phyloP scores from a whole-genome alignment of 2,329 filamentous ascomycete genomes.

The Keithomyces neogunnii region DNA sequence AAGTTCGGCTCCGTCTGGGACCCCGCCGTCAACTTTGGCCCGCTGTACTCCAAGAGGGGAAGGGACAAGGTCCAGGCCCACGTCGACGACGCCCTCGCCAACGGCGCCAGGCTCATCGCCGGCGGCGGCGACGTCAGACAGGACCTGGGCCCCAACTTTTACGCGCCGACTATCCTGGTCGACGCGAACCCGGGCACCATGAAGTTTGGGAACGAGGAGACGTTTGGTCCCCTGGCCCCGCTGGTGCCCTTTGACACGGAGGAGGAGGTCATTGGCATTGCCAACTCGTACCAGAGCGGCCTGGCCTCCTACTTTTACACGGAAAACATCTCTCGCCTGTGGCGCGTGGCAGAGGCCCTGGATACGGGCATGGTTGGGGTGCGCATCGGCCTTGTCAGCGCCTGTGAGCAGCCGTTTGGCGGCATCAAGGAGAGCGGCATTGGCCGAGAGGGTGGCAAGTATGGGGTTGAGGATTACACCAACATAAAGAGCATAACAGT shows the following conservation, averaged over 20 bases:
- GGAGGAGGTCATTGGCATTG: slow-evolving; percentile 57
- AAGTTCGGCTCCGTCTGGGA: slow-evolving; percentile 53
- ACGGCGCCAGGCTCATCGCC: slow-evolving; percentile 40
- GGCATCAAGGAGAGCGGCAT: too few relatives aligned
- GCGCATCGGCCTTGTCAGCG: too few relatives aligned
- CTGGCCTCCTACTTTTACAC: slow-evolving; percentile 66
- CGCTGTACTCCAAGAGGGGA: slow-evolving; percentile 20
- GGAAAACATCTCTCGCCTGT: slow-evolving; percentile 28
- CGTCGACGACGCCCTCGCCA: slow-evolving; percentile 49
- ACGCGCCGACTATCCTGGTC: too few relatives aligned
- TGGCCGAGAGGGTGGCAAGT: too few relatives aligned
- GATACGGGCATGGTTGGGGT: too few relatives aligned
- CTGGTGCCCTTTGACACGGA: slow-evolving; percentile 62
- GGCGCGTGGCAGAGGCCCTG: slow-evolving; percentile 6
- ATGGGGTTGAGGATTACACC: too few relatives aligned
- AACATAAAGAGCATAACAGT: too few relatives aligned
- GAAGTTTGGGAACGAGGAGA: slow-evolving; percentile 59
- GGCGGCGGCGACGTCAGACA: too few relatives aligned
- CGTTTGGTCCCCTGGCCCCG: slow-evolving; percentile 62
- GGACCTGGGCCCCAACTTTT: too few relatives aligned
- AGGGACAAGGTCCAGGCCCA: slow-evolving; percentile 33
- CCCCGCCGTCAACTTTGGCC: slow-evolving; percentile 21
- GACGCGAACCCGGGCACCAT: slow-evolving; percentile 28
- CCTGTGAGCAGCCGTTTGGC: too few relatives aligned
- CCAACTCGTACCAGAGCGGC: slow-evolving; percentile 59